These are phyloP conservation scores for Backusella morwellensis DNA, from an alignment of 192 early-diverging fungal species.

Conservation along the genomic window DNA sequence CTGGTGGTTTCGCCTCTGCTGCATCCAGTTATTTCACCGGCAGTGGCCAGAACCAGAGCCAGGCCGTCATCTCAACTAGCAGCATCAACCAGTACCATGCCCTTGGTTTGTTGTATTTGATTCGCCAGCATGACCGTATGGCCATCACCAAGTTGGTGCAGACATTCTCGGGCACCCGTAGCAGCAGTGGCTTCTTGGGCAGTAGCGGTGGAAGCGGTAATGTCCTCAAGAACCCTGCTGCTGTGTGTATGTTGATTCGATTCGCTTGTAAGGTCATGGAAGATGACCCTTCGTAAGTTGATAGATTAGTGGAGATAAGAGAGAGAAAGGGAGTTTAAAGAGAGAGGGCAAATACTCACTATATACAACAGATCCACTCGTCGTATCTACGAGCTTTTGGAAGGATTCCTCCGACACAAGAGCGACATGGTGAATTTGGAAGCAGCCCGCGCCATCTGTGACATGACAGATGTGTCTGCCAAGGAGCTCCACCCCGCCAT, in stretches of 20 bases:
- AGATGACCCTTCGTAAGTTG: conserved; percentile 57
- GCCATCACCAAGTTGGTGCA: conserved; percentile 98
- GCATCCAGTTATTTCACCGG: conserved; percentile 52
- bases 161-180: conserved; percentile 62
- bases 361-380: conserved; percentile 42
- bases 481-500: conserved; percentile 92
- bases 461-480: conserved; percentile 74
- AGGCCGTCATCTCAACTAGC: conserved; percentile 60
- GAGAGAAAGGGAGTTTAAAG: too few relatives aligned
- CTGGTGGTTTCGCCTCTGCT: conserved; percentile 42
- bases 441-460: conserved; percentile 94
- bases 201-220: conserved; percentile 29
- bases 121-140: conserved; percentile 97
- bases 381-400: conserved; percentile 79
- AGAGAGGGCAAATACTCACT: background rate
- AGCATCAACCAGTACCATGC: conserved; percentile 97
- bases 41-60: conserved; percentile 32
- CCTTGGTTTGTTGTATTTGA: conserved; percentile 89
- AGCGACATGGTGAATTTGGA: conserved; percentile 98
- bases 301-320: background rate
- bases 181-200: conserved; percentile 5
- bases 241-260: conserved; percentile 90
- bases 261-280: conserved; percentile 89
- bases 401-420: conserved; percentile 89
- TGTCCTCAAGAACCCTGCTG: conserved; percentile 74